These are phyloP conservation scores for Ceratobasidium sp. DNA, from an alignment of 1,284 basidiomycete genomes.

Conservation along the genomic window DNA sequence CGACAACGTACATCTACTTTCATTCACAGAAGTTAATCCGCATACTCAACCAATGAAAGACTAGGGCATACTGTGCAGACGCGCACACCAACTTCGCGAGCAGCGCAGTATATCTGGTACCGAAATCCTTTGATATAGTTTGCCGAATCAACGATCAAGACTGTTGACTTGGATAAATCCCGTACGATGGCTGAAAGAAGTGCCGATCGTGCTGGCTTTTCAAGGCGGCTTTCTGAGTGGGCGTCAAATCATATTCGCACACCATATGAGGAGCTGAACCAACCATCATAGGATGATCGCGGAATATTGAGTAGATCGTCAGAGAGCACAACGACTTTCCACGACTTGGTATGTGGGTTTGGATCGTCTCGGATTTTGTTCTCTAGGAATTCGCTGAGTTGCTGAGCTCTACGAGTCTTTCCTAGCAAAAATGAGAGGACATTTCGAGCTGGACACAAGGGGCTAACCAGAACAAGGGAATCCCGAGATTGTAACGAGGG, in stretches of 20 bases:
- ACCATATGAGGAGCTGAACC: conserved; percentile 52
- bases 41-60: not conserved
- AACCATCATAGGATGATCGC: conserved; percentile 82
- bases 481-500: conserved; percentile 93
- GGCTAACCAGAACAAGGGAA: conserved; percentile 67
- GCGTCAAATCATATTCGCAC: not conserved
- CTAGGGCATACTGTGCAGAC: conserved; percentile 82
- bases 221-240: conserved; percentile 77
- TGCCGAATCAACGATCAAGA: conserved; percentile 90
- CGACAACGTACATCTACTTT: conserved; percentile 80
- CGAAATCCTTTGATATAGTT: conserved; percentile 99
- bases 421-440: conserved; percentile 69
- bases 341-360: conserved; percentile 62
- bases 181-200: conserved; percentile 91
- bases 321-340: conserved; percentile 78
- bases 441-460: not conserved
- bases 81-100: conserved; percentile 87
- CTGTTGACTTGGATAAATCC: conserved; percentile 76
- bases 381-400: conserved; percentile 77
- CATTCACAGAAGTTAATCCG: conserved; percentile 44
- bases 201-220: conserved; percentile 90
- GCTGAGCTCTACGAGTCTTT: conserved; percentile 80
- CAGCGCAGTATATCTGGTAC: conserved; percentile 98
- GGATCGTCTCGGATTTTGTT: conserved; percentile 66
- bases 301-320: conserved; percentile 81